Evolutionary conservation across 495 filamentous ascomycete species (phyloP).

Genomic region (Neurospora africana): DNA sequence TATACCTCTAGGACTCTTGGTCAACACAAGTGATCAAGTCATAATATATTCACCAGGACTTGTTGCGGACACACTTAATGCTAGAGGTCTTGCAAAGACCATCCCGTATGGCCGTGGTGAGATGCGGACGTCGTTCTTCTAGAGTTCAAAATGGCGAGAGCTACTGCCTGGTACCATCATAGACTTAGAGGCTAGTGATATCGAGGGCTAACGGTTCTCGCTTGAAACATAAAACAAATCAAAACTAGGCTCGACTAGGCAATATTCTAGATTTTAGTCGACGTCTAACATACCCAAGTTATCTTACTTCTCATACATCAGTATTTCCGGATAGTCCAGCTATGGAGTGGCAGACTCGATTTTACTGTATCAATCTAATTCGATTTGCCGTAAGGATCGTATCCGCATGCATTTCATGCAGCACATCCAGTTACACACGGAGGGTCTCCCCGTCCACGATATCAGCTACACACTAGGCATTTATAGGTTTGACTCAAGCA

Average conservation of each 20-base stretch:
- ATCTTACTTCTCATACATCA: background rate
- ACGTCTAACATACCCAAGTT: background rate
- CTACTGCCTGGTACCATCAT: background rate
- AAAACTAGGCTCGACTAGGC: background rate
- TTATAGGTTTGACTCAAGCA: background rate
- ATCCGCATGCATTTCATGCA: slow-evolving; percentile 11
- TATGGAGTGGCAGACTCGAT: background rate
- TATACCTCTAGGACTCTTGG: background rate
- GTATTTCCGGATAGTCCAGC: background rate
- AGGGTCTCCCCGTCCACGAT: background rate
- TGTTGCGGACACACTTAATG: background rate
- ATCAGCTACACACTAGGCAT: background rate
- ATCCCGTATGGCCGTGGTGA: background rate
- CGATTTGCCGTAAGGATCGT: background rate
- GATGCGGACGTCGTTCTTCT: background rate
- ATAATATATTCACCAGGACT: background rate
- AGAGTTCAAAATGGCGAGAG: background rate
- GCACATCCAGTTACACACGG: slow-evolving; percentile 2
- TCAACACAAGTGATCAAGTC: background rate
- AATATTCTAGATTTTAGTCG: background rate
- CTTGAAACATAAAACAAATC: background rate
- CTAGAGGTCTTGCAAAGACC: background rate
- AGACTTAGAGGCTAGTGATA: background rate
- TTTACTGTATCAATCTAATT: background rate
- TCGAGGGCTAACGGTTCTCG: background rate